A percentile compares a stretch with the other conserved stretches of the same genome.
These are phyloP conservation scores for Spergularia azorica DNA, from an alignment of 179 eudicot species.

Conservation along the genomic window DNA sequence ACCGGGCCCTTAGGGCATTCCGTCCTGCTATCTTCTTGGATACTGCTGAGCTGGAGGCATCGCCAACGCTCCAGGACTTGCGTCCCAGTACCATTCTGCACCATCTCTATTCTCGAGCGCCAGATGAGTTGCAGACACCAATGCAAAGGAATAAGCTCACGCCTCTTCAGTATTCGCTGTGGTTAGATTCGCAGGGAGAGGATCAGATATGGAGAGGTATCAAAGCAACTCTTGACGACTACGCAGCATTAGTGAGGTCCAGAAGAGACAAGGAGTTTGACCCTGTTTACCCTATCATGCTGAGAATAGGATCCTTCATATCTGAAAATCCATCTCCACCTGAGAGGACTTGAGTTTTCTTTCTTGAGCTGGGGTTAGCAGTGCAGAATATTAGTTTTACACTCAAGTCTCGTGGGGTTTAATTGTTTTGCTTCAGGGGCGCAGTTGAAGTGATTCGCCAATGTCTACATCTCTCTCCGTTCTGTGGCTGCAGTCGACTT, in stretches of 20 bases:
- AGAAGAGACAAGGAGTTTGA: slow-evolving; percentile 84
- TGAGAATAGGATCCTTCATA: slow-evolving; percentile 67
- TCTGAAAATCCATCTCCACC: slow-evolving; percentile 37
- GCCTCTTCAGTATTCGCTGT: slow-evolving; percentile 74
- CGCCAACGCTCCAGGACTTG: slow-evolving; percentile 80
- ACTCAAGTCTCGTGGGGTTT: background rate
- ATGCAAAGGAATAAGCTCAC: slow-evolving; percentile 85
- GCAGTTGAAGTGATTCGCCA: too few relatives aligned
- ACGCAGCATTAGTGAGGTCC: slow-evolving; percentile 64
- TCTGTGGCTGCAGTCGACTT: background rate
- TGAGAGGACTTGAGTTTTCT: slow-evolving; percentile 25
- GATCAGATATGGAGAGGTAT: slow-evolving; percentile 96
- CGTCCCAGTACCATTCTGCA: slow-evolving; percentile 80
- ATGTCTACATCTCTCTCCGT: background rate
- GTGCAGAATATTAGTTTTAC: background rate
- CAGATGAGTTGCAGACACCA: slow-evolving; percentile 82
- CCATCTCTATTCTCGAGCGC: slow-evolving; percentile 87
- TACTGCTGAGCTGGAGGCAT: slow-evolving; percentile 70
- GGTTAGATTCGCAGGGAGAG: slow-evolving; percentile 97
- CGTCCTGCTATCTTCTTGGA: slow-evolving; percentile 88
- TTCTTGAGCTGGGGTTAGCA: background rate
- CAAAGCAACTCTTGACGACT: slow-evolving; percentile 89
- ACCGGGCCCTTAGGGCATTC: slow-evolving; percentile 85
- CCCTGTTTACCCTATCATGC: slow-evolving; percentile 91
- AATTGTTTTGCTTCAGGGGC: background rate